Percentiles rank a stretch among this genome's conserved stretches.
phyloP scores from a whole-genome alignment of 164 flowering plant genomes.

The Vitis labrusca region DNA sequence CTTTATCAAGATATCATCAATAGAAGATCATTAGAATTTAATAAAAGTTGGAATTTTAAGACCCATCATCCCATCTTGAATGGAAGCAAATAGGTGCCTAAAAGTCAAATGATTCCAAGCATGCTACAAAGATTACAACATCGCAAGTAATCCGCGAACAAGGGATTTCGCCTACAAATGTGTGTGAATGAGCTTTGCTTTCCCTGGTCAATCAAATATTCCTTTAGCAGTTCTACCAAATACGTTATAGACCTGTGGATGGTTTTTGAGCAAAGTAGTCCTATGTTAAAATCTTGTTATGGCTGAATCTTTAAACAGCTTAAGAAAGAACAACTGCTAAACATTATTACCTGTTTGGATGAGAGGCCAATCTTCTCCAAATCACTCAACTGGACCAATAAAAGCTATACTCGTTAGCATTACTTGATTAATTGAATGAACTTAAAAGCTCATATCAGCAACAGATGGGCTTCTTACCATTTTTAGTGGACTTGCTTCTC shows the following conservation, averaged over 20 bases:
- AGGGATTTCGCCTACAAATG: not conserved
- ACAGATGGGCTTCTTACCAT: constrained; percentile 45
- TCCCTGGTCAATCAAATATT: constrained; percentile 33
- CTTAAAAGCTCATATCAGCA: not conserved
- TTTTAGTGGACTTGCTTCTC: constrained; percentile 73
- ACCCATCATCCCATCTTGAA: no score
- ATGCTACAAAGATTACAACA: no score
- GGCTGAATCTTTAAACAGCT: no score
- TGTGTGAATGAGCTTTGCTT: constrained; percentile 5
- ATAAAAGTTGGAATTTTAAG: no score
- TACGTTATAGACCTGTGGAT: constrained; percentile 53
- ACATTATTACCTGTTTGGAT: constrained; percentile 63
- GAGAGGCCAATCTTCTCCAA: constrained; percentile 89
- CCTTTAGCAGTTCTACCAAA: constrained; percentile 62
- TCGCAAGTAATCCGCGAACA: no score
- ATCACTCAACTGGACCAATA: constrained; percentile 63
- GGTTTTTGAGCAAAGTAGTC: not conserved
- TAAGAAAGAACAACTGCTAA: no score
- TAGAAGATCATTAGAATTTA: no score
- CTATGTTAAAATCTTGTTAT: not conserved
- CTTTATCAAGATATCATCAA: no score
- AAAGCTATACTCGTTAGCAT: constrained; percentile 8
- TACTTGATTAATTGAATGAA: not conserved
- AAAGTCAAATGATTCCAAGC: no score
- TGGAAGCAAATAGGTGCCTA: no score